Conservation (phyloP, 2,329 filamentous ascomycete genomes). For the Microcyclosporella mali region DNA sequence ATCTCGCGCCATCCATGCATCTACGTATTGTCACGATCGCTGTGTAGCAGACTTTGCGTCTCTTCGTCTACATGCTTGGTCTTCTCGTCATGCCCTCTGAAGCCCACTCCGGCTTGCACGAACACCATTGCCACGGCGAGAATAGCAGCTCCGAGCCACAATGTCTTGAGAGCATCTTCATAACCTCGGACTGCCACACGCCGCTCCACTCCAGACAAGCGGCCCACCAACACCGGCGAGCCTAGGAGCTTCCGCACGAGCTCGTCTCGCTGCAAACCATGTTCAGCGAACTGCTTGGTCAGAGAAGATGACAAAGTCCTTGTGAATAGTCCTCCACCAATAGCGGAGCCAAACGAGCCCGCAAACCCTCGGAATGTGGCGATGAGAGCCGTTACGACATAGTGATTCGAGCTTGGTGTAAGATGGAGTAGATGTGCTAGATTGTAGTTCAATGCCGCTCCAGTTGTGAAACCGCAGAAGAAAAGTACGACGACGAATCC, state of each 20-base stretch:
- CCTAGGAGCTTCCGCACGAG: conserved; percentile 53
- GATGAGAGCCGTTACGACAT: conserved; percentile 67
- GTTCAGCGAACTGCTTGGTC: conserved; percentile 50
- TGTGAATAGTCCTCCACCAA: conserved; percentile 70
- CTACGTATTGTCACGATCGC: conserved; percentile 21
- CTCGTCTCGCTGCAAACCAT: conserved; percentile 35
- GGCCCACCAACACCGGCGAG: conserved; percentile 51
- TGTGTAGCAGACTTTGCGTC: conserved; percentile 29
- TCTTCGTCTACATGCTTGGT: conserved; percentile 1
- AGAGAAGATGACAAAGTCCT: conserved; percentile 54
- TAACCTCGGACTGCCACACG: conserved; percentile 50
- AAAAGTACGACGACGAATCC: conserved; percentile 59
- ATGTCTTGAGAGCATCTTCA: conserved; percentile 45
- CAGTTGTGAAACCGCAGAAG: conserved; percentile 65
- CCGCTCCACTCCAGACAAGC: conserved; percentile 45
- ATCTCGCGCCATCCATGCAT: conserved; percentile 4
- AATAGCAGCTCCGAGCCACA: conserved; percentile 49
- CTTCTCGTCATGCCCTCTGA: conserved; percentile 30
- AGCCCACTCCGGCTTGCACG: conserved; percentile 55
- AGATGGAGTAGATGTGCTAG: conserved; percentile 74
- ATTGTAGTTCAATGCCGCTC: conserved; percentile 71
- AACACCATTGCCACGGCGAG: conserved; percentile 46
- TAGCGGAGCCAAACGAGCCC: conserved; percentile 71
- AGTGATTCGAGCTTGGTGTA: conserved; percentile 59
- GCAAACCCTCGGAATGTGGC: conserved; percentile 78